Evolutionary conservation across 2,329 filamentous ascomycete genomes (phyloP).

Genomic region (Fonsecaea pedrosoi): DNA sequence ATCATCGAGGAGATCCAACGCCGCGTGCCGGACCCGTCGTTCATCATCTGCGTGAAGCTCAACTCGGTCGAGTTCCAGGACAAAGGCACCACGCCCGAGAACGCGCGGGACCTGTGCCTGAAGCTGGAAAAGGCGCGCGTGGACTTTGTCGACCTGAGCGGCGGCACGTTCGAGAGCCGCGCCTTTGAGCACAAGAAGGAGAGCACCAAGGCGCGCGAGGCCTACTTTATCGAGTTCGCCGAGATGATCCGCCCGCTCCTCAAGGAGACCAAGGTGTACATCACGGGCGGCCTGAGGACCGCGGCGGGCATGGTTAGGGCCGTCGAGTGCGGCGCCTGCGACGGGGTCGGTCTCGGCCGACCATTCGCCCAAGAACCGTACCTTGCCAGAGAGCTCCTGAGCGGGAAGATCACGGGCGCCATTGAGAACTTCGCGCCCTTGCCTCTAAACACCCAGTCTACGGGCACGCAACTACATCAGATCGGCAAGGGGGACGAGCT

Average conservation of each 20-base stretch:
- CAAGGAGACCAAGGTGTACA: slow-evolving; percentile 38
- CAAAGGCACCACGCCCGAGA: slow-evolving; percentile 35
- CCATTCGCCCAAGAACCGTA: slow-evolving; percentile 37
- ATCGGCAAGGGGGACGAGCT: slow-evolving; percentile 29
- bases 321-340: slow-evolving; percentile 26
- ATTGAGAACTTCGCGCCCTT: slow-evolving; percentile 36
- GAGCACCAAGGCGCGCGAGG: slow-evolving; percentile 34
- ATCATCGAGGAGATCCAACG: slow-evolving; percentile 46
- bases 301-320: slow-evolving; percentile 36
- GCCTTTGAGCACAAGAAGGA: slow-evolving; percentile 38
- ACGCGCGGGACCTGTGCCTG: slow-evolving; percentile 33
- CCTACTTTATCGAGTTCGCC: slow-evolving; percentile 39
- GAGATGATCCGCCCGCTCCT: slow-evolving; percentile 37
- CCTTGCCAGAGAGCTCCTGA: slow-evolving; percentile 33
- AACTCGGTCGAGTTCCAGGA: slow-evolving; percentile 40
- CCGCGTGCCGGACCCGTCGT: slow-evolving; percentile 30
- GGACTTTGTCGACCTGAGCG: slow-evolving; percentile 38
- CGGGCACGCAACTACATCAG: slow-evolving; percentile 38
- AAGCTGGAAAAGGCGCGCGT: slow-evolving; percentile 35
- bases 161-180: slow-evolving; percentile 37
- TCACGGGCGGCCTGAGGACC: slow-evolving; percentile 36
- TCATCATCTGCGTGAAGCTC: slow-evolving; percentile 37
- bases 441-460: slow-evolving; percentile 33
- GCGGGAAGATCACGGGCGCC: slow-evolving; percentile 31
- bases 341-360: slow-evolving; percentile 37